phyloP scores from a whole-genome alignment of 2,329 filamentous ascomycete genomes.

The Teratosphaeria epicoccoides region DNA sequence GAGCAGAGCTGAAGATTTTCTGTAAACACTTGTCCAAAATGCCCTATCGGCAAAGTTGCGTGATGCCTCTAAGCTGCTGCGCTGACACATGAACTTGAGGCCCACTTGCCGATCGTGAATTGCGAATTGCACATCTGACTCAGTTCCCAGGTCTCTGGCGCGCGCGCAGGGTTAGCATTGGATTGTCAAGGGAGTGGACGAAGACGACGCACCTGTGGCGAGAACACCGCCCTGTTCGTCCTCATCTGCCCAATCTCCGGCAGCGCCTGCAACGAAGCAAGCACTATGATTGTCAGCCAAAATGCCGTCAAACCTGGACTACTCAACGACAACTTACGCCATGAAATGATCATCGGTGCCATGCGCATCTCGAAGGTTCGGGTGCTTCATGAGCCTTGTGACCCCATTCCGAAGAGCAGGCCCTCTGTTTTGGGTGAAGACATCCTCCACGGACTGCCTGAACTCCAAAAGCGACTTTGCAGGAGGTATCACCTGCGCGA shows the following conservation, averaged over 20 bases:
- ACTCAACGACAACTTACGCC: constrained; percentile 33
- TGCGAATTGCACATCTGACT: constrained; percentile 7
- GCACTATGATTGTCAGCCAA: constrained; percentile 19
- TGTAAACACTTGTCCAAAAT: constrained; percentile 31
- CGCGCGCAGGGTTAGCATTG: constrained; percentile 43
- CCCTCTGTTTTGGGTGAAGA: constrained; percentile 43
- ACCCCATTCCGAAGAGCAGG: constrained; percentile 45
- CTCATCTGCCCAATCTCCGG: neutral
- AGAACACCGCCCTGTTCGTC: neutral
- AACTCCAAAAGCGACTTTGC: constrained; percentile 54
- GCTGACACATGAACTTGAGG: constrained; percentile 33
- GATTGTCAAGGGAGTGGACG: constrained; percentile 48
- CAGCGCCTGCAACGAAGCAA: constrained; percentile 48
- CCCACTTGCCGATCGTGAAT: constrained; percentile 26
- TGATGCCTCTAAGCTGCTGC: constrained; percentile 40
- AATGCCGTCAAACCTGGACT: no score
- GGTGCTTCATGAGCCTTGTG: constrained; percentile 58
- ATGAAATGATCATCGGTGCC: constrained; percentile 63
- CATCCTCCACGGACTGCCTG: constrained; percentile 53
- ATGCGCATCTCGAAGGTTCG: constrained; percentile 54
- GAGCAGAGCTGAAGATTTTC: neutral
- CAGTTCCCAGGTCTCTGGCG: neutral
- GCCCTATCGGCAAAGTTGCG: constrained; percentile 50
- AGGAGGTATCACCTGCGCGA: constrained; percentile 49
- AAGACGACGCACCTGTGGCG: constrained; percentile 25